Conservation (phyloP, 2,329 filamentous ascomycete genomes). For the Sporothrix sp. region DNA sequence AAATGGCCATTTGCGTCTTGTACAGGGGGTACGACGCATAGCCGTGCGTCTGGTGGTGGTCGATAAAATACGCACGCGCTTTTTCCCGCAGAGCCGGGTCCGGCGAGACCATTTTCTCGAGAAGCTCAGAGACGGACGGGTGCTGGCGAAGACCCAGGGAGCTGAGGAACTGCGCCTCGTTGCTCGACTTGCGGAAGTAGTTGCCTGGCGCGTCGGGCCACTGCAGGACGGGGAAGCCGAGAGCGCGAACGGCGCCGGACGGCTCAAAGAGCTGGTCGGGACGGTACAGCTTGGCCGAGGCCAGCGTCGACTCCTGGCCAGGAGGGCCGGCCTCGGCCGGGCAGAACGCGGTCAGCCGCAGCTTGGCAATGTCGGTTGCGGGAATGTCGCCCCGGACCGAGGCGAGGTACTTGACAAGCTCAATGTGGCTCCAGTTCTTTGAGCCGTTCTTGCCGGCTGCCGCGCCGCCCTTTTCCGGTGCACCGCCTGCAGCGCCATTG, state of each 20-base stretch:
- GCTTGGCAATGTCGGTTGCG: conserved; percentile 63
- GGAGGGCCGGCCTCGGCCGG: conserved; percentile 59
- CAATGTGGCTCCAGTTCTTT: conserved; percentile 80
- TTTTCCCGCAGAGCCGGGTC: conserved; percentile 51
- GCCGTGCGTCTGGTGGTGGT: conserved; percentile 66
- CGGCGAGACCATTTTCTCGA: conserved; percentile 64
- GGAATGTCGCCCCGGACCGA: conserved; percentile 89
- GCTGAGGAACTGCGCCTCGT: conserved; percentile 66
- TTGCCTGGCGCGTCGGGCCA: conserved; percentile 63
- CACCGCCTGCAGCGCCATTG: conserved; percentile 30
- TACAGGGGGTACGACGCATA: conserved; percentile 58
- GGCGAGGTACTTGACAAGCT: conserved; percentile 87
- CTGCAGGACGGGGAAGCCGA: conserved; percentile 67
- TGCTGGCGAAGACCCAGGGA: conserved; percentile 62
- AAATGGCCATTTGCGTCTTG: conserved; percentile 45
- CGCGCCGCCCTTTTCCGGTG: background rate
- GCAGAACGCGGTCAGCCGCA: conserved; percentile 71
- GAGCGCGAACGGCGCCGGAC: conserved; percentile 54
- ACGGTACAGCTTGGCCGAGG: conserved; percentile 50
- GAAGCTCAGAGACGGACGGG: conserved; percentile 63
- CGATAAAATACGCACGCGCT: conserved; percentile 72
- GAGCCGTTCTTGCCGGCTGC: conserved; percentile 22
- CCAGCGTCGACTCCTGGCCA: conserved; percentile 44
- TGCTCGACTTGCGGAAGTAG: conserved; percentile 54
- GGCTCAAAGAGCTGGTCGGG: conserved; percentile 77